Conservation (phyloP, 164 flowering plant genomes). For the Tinospora cordifolia region DNA sequence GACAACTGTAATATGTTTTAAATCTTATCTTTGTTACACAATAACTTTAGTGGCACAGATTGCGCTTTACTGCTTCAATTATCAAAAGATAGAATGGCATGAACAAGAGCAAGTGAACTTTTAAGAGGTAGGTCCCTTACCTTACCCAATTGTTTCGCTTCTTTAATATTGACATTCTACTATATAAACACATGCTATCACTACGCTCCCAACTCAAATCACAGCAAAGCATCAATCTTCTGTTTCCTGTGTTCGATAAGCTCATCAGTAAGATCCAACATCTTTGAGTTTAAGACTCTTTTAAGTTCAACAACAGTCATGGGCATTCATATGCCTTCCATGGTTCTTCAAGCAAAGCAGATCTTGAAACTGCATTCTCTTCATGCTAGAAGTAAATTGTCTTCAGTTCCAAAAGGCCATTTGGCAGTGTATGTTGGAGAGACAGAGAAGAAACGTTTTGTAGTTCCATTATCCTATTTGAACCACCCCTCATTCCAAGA, state of each 20-base stretch:
- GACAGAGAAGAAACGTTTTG: no score
- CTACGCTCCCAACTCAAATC: background rate
- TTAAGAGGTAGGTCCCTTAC: background rate
- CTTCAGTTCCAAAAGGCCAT: no score
- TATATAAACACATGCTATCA: background rate
- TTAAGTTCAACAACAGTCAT: conserved; percentile 5
- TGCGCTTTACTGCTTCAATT: background rate
- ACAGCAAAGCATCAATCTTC: no score
- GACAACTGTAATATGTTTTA: background rate
- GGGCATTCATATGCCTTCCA: conserved; percentile 9
- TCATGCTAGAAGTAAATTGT: no score
- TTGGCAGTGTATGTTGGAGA: no score
- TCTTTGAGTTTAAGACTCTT: background rate
- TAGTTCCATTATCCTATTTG: no score
- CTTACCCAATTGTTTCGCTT: background rate
- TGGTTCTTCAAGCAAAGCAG: conserved; percentile 2
- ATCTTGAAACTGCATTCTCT: no score
- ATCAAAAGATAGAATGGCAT: background rate
- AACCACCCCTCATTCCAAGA: no score
- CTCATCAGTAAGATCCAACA: no score
- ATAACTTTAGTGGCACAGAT: background rate
- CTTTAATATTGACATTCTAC: background rate
- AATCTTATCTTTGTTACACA: background rate
- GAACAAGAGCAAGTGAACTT: background rate
- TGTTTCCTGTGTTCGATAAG: no score